Evolutionary conservation across 1,284 basidiomycete genomes (phyloP).

Genomic region (Malassezia furfur): DNA sequence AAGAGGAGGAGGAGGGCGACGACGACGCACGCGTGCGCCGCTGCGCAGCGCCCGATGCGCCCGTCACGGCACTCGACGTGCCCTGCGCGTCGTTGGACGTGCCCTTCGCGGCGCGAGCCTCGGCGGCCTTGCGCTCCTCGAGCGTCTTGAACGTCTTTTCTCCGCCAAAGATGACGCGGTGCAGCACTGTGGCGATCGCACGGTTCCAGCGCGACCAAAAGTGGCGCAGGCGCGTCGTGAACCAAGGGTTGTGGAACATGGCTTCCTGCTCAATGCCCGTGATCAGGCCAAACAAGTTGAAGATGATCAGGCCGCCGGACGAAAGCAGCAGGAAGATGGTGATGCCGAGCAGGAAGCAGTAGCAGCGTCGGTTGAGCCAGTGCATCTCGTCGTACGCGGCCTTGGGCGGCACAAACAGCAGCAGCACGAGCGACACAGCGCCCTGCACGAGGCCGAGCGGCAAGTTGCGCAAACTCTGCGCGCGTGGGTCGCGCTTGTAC

Average conservation of each 20-base stretch:
- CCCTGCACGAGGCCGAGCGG: slow-evolving; percentile 31
- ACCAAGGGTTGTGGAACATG: slow-evolving; percentile 45
- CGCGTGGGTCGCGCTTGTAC: slow-evolving; percentile 25
- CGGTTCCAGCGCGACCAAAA: slow-evolving; percentile 49
- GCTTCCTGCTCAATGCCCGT: slow-evolving; percentile 42
- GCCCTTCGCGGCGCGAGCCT: slow-evolving; percentile 16
- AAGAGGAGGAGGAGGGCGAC: not conserved
- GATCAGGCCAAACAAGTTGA: slow-evolving; percentile 27
- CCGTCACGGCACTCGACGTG: not conserved
- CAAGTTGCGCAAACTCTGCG: slow-evolving; percentile 32
- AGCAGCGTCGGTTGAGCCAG: slow-evolving; percentile 19
- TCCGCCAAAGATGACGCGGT: slow-evolving; percentile 46
- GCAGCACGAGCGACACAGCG: slow-evolving; percentile 22
- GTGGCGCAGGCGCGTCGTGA: slow-evolving; percentile 42
- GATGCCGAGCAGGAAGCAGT: slow-evolving; percentile 30
- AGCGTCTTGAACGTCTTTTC: slow-evolving; percentile 14
- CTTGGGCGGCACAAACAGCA: slow-evolving; percentile 40
- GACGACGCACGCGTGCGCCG: not conserved
- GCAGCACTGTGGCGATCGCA: slow-evolving; percentile 43
- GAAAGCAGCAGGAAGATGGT: slow-evolving; percentile 11
- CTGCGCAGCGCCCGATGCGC: not conserved
- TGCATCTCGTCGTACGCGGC: slow-evolving; percentile 26
- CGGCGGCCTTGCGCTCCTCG: slow-evolving; percentile 18
- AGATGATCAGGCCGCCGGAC: not conserved
- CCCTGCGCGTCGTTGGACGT: not conserved